Base-by-base conservation (phyloP, 169 alveolate genomes). In the Plasmodium cynomolgi region DNA sequence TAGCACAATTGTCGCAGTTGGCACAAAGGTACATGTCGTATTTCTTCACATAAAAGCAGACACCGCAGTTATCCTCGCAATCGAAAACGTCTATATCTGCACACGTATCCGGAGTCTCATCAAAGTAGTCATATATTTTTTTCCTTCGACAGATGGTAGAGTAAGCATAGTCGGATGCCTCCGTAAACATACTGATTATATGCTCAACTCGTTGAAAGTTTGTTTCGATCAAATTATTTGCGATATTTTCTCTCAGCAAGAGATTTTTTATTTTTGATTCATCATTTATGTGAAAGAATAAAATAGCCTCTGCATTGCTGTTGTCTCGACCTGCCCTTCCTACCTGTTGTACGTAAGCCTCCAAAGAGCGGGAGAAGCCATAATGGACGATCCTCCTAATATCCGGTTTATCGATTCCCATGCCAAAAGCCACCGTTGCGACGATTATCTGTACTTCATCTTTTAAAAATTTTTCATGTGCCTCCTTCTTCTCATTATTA, bases 351-450 rank as follows among this genome's bases (percentile, higher is more conserved):
- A 98, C 98, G 94, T 99, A 99, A 90, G 98, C 98, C 96, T 99
- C 99, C 44, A 99, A 95, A 11, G 99, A 98, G 83, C 99, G 98
- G 20, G 99, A 99, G 93, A 99, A 93, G 2, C 99, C 98, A 84
- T 96, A 97, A 92, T 99, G 99, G 13, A 99, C 98, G 8, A 99
- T 99, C 95, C 98, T 99, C 84, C 99, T 97, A 17, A 99, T 99
- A 95, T 99, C 99, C 34, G 97, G 97, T 96, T 99, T 99, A 96
- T 99, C 99, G 54, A 99, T 99, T 39, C 99, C 99, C 99, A 99
- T 98, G 26, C 99, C 99, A 95, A 99, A 99, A 20, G 99, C 99
- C 26, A 99, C 98, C 1, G 99, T 99, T n/a, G 99, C 99, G 3
- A 98, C 99, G 82, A 99, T 97, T 3, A 99, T 98, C 79, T 98